Percentiles rank a stretch among this genome's conserved stretches.
Conservation (phyloP, 257 asterid genomes). For the Marsdenia floribunda region DNA sequence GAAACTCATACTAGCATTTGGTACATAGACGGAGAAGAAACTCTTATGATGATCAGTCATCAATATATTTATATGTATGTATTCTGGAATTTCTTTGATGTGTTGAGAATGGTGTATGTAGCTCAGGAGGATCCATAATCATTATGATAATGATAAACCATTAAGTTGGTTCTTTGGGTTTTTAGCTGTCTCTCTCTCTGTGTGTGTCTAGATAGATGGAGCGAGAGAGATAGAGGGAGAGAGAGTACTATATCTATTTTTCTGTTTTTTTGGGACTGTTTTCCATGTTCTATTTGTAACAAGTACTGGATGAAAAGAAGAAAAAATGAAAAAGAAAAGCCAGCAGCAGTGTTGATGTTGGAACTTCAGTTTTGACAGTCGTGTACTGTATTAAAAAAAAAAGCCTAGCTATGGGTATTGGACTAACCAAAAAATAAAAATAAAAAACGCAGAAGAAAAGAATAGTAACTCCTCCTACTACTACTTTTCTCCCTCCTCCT, state of each 20-base stretch:
- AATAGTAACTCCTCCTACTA: neutral
- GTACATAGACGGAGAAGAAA: neutral
- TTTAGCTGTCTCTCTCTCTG: too few species aligned
- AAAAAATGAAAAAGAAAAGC: neutral
- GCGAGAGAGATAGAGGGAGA: too few species aligned
- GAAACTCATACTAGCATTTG: slow-evolving; percentile 5
- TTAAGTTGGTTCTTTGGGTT: too few species aligned
- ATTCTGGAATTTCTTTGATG: neutral
- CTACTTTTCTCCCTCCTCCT: neutral
- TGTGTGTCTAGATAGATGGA: too few species aligned
- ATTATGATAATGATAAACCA: too few species aligned
- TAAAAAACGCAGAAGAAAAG: too few species aligned
- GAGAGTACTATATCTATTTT: too few species aligned
- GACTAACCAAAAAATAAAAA: neutral
- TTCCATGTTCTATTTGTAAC: neutral
- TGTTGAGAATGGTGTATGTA: too few species aligned
- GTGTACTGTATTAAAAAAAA: neutral
- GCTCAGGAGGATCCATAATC: too few species aligned
- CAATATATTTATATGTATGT: too few species aligned
- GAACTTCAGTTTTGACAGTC: neutral
- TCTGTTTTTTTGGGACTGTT: neutral
- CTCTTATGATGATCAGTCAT: too few species aligned
- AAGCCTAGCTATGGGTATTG: neutral
- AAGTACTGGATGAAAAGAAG: too few species aligned
- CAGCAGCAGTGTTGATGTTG: neutral